Percentiles rank a stretch among this genome's conserved stretches.
Conservation (phyloP, 176 grass and related monocot genomes). For the Typha latifolia region DNA sequence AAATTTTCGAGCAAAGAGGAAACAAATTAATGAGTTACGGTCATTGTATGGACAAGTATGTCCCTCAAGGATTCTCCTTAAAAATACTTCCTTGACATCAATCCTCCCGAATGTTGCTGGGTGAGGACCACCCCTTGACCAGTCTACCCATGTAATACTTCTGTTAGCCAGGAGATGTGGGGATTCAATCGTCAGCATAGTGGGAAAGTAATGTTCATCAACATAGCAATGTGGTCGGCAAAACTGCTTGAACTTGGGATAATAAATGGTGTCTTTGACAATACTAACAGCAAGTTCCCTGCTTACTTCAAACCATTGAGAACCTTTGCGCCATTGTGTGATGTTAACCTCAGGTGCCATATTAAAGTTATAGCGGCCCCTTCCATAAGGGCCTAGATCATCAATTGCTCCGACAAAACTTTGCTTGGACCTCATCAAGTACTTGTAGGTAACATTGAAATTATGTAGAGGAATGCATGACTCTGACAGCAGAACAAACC, state of each 20-base stretch:
- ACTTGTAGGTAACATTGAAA: constrained; percentile 79
- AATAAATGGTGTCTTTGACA: constrained; percentile 59
- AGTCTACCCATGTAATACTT: constrained; percentile 85
- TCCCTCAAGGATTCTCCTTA: constrained; percentile 49
- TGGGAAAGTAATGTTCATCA: constrained; percentile 94
- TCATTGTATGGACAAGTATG: constrained; percentile 67
- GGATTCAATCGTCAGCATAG: constrained; percentile 74
- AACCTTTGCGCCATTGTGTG: constrained; percentile 88
- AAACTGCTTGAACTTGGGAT: constrained; percentile 83
- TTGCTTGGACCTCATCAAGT: constrained; percentile 55
- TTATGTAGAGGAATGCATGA: constrained; percentile 76
- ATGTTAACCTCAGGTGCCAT: constrained; percentile 88
- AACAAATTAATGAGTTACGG: constrained; percentile 46
- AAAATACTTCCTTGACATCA: constrained; percentile 63
- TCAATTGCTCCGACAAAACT: constrained; percentile 62
- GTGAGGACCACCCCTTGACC: constrained; percentile 90
- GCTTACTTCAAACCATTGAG: constrained; percentile 87
- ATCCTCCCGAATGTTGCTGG: constrained; percentile 80
- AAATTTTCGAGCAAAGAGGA: constrained; percentile 85
- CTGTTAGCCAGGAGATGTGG: constrained; percentile 68
- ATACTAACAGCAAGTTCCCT: constrained; percentile 50
- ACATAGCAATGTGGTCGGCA: constrained; percentile 80
- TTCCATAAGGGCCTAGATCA: constrained; percentile 85
- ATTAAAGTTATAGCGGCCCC: constrained; percentile 66
- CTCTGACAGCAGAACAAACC: constrained; percentile 88